These are phyloP conservation scores for Monsonia emarginata DNA, from an alignment of 441 rosid species.

Conservation along the genomic window DNA sequence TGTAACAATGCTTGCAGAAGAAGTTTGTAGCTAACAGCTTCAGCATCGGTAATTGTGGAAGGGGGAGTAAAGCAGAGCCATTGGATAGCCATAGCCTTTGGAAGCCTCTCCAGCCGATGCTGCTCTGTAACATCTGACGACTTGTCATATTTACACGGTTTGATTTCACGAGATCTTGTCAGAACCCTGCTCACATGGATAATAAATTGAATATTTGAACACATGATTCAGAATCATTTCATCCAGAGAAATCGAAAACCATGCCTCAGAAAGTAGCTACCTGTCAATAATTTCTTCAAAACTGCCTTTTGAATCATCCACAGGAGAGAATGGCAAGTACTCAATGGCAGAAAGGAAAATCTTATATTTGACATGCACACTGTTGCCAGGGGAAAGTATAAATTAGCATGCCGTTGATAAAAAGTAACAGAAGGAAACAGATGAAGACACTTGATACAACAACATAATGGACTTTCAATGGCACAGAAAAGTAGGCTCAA, in stretches of 20 bases:
- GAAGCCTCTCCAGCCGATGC: slow-evolving; percentile 85
- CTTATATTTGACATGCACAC: slow-evolving; percentile 78
- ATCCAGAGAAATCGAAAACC: slow-evolving; percentile 12
- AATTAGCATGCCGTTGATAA: background rate
- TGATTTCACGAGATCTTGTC: slow-evolving; percentile 82
- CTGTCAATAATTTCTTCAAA: slow-evolving; percentile 96
- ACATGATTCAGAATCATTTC: background rate
- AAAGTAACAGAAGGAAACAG: background rate
- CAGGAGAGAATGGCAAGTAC: slow-evolving; percentile 70
- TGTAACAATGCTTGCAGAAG: slow-evolving; percentile 71
- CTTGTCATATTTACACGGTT: slow-evolving; percentile 59
- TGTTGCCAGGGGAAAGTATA: slow-evolving; percentile 22
- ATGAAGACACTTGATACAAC: background rate
- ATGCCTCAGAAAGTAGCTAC: slow-evolving; percentile 30
- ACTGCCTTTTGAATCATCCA: slow-evolving; percentile 69
- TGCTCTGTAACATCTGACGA: slow-evolving; percentile 83
- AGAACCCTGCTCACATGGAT: slow-evolving; percentile 52
- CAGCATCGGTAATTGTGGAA: slow-evolving; percentile 59
- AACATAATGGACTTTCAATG: background rate
- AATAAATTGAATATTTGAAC: slow-evolving; percentile 14
- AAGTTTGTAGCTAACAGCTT: slow-evolving; percentile 59
- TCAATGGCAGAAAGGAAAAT: slow-evolving; percentile 90
- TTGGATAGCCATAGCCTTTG: slow-evolving; percentile 85
- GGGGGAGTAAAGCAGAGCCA: slow-evolving; percentile 99
- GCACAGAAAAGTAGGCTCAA: background rate